A percentile compares a stretch with the other conserved stretches of the same genome.
Conservation (phyloP, 768 basidiomycete species). For the Lentinula raphanica region DNA sequence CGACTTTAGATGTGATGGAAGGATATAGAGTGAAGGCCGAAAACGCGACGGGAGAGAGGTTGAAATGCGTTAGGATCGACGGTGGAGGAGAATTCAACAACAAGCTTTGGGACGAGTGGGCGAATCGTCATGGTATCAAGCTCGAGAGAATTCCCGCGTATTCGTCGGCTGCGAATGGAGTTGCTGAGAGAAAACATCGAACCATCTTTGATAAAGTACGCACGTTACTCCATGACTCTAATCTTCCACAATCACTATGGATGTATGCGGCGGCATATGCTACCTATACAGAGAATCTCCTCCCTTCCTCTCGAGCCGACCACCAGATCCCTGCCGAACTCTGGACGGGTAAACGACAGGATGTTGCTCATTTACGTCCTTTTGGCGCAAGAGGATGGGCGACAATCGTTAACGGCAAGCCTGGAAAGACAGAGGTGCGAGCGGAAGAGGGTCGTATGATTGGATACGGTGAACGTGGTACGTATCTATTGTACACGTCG, state of each 20-base stretch:
- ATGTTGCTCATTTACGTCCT: not conserved
- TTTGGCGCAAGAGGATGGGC: not conserved
- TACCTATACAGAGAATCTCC: slow-evolving; percentile 1
- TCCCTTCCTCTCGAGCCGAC: not conserved
- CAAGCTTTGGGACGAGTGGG: slow-evolving; percentile 4
- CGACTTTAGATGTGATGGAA: slow-evolving; percentile 8
- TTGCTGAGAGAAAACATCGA: slow-evolving; percentile 13
- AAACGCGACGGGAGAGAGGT: not conserved
- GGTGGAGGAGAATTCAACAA: slow-evolving; percentile 20
- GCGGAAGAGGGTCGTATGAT: no score
- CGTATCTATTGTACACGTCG: not conserved
- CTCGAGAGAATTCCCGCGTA: slow-evolving; percentile 17
- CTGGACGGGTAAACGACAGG: not conserved
- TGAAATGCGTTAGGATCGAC: slow-evolving; percentile 13
- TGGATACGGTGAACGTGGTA: not conserved
- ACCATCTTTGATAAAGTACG: not conserved
- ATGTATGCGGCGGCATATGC: not conserved
- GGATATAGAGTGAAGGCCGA: not conserved
- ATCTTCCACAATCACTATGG: not conserved
- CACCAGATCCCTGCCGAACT: no score
- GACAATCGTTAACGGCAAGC: not conserved
- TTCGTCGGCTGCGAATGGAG: slow-evolving; percentile 22
- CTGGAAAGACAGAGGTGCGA: no score
- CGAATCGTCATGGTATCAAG: slow-evolving; percentile 14
- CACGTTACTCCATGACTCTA: not conserved